phyloP scores from a whole-genome alignment of 345 rosid species.

The Eucalyptus brandiana region DNA sequence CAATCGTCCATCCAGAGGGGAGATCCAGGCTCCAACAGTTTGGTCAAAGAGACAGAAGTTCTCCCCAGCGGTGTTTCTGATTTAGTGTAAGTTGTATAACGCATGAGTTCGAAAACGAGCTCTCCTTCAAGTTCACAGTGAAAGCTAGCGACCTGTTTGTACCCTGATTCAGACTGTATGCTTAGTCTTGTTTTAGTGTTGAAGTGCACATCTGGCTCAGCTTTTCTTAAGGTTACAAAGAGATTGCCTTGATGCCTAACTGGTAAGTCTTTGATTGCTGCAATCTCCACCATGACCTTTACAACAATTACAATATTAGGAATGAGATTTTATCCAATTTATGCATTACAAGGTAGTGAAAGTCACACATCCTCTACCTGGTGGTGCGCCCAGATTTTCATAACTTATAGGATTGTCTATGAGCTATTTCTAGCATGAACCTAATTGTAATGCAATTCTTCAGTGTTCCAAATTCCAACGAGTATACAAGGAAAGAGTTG shows the following conservation, averaged over 20 bases:
- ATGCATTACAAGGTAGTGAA: not conserved
- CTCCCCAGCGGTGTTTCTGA: not conserved
- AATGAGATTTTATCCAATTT: not conserved
- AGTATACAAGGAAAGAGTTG: not conserved
- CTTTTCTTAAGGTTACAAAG: constrained; percentile 46
- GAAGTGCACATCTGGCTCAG: constrained; percentile 42
- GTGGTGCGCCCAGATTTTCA: not conserved
- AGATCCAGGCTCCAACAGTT: not conserved
- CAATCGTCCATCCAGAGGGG: constrained; percentile 2
- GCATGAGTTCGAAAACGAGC: constrained; percentile 6
- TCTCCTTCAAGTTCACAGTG: constrained; percentile 9
- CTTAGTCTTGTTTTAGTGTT: constrained; percentile 7
- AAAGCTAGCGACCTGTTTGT: constrained; percentile 1
- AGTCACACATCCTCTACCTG: not conserved
- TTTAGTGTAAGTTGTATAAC: not conserved
- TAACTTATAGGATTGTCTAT: not conserved
- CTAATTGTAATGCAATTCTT: not conserved
- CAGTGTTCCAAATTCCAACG: not conserved
- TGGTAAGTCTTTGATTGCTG: constrained; percentile 50
- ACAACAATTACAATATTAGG: not conserved
- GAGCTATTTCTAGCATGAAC: not conserved
- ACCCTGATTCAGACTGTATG: not conserved
- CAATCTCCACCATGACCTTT: constrained; percentile 52
- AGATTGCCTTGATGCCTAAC: constrained; percentile 44
- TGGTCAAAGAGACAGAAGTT: constrained; percentile 3